Evolutionary conservation across 2,329 filamentous ascomycete genomes (phyloP), one percentile per base, ranked within the genome.

Genomic region (Beauveria bassiana): DNA sequence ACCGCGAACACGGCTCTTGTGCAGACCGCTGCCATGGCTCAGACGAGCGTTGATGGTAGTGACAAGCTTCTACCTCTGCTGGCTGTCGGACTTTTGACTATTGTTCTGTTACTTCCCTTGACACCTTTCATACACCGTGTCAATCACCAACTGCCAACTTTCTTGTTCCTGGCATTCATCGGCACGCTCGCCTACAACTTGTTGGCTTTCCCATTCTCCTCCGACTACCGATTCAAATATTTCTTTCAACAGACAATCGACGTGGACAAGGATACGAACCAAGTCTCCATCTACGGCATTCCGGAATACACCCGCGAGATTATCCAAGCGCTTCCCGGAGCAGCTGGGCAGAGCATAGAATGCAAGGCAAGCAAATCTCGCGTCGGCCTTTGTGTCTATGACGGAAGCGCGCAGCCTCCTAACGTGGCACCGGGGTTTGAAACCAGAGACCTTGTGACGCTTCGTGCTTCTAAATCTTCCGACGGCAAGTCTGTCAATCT

Each of bases 51-150:
- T 2, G 95, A 99, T 72, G 95, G 95, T 2, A 90, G 86, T 64
- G 82, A 85, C 42, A 78, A 88, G 20, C 75, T 96, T 18, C 73
- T 85, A 8, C 86, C 92, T 5, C 92, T 96, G 71, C 70, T 96
- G 16, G 73, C 85, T 42, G 81, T 92, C 47, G 86, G 88, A 0
- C 70, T 81, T 7, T 81, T 93, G 64, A 86, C 86, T 14, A 83
- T 91, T 1, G 70, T 96, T 1, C 70, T 96, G 0, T 75, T 97
- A 20, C 77, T 91, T 1, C 95, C 95, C 0, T 73, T 91, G 3
- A 83, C 87, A 0, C 95, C 95, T 0, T 96, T 96, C 70, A 81
- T 96, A 46, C 93, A 98, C 72, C 88, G 93, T 49, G 85, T 95
- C 65, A 91, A 88, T 1, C 89, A 89, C 70, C 91, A 96, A 63